A percentile compares a stretch with the other conserved stretches of the same genome.
These are phyloP conservation scores for Kandelia obovata DNA, from an alignment of 345 rosid genomes.

Conservation along the genomic window DNA sequence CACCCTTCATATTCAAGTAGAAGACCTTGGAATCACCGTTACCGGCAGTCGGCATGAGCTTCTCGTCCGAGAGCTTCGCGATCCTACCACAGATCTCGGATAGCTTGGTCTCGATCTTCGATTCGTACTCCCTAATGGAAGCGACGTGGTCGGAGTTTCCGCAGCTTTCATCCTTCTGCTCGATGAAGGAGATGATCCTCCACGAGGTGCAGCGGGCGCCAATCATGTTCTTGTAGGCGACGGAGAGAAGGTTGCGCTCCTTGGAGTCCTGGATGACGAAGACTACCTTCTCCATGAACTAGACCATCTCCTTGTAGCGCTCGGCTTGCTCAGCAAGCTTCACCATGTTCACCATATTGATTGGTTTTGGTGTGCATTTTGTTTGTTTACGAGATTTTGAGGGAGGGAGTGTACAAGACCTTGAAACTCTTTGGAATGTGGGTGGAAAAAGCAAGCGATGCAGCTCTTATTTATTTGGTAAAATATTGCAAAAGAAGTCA, in stretches of 20 bases:
- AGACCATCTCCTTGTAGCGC: not conserved
- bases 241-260: not conserved
- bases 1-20: slow-evolving; percentile 36
- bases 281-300: not conserved
- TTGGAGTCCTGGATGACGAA: not conserved
- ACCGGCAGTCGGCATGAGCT: slow-evolving; percentile 23
- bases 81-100: slow-evolving; percentile 35
- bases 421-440: too few relatives aligned
- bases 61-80: slow-evolving; percentile 23
- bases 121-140: slow-evolving; percentile 23
- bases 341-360: too few relatives aligned
- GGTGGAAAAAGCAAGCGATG: too few relatives aligned
- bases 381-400: too few relatives aligned
- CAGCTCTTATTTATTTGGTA: too few relatives aligned
- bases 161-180: slow-evolving; percentile 37
- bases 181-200: slow-evolving; percentile 19
- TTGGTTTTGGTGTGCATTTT: too few relatives aligned
- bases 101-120: slow-evolving; percentile 33
- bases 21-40: slow-evolving; percentile 32
- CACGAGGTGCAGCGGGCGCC: not conserved
- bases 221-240: not conserved
- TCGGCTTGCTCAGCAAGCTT: too few relatives aligned
- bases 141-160: slow-evolving; percentile 29
- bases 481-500: too few relatives aligned
- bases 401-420: too few relatives aligned